Conservation (phyloP, 2,329 filamentous ascomycete species). For the Plenodomus tracheiphilus region DNA sequence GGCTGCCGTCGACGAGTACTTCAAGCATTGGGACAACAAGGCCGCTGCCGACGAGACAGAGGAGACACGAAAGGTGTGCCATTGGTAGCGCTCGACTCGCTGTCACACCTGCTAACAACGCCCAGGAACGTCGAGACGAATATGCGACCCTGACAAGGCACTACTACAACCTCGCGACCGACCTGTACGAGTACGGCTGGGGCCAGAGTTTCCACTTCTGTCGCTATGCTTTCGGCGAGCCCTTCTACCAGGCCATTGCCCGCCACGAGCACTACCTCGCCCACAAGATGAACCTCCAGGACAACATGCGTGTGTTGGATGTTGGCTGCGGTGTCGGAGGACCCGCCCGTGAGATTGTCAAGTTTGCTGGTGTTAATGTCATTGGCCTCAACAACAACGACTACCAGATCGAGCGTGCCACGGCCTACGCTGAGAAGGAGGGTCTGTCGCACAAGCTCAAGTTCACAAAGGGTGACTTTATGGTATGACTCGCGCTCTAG, state of each 20-base stretch:
- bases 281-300: constrained; percentile 80
- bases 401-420: constrained; percentile 97
- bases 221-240: constrained; percentile 83
- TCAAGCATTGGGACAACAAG: constrained; percentile 96
- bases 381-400: constrained; percentile 98
- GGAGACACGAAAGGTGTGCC: constrained; percentile 71
- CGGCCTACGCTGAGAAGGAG: constrained; percentile 79
- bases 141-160: constrained; percentile 93
- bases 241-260: constrained; percentile 88
- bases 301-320: constrained; percentile 88
- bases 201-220: constrained; percentile 97
- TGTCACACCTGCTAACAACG: constrained; percentile 18
- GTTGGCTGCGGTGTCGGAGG: constrained; percentile 97
- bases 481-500: constrained; percentile 55
- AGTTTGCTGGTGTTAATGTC: constrained; percentile 88
- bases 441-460: constrained; percentile 76
- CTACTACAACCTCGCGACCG: constrained; percentile 97
- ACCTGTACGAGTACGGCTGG: constrained; percentile 97
- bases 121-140: constrained; percentile 77
- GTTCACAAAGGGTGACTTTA: constrained; percentile 96
- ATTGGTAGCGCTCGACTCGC: background rate
- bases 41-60: constrained; percentile 76
- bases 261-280: constrained; percentile 98
- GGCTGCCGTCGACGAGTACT: constrained; percentile 86
- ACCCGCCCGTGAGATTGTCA: constrained; percentile 92